Evolutionary conservation across 2,329 filamentous ascomycete species (phyloP), one percentile per base, ranked within the genome.

Genomic region (Chaetothyriales sp.): DNA sequence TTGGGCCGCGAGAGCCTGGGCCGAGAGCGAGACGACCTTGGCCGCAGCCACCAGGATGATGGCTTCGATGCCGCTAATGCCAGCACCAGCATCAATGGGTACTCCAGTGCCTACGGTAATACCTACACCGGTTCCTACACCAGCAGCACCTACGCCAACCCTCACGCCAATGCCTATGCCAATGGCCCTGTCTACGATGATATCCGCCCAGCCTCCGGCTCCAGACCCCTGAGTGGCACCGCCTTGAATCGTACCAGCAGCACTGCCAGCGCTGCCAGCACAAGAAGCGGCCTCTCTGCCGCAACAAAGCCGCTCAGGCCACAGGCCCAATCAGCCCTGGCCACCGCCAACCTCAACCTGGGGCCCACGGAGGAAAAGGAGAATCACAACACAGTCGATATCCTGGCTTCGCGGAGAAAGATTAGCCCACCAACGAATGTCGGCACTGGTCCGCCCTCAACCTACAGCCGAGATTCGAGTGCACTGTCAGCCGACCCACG

Each of bases 311-410:
- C 49, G n/a, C 36, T 43, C 44, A 65, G 60, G 49, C 55, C 64
- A 15, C 62, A 68, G 51, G 65, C 69, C 20, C 64, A 65, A 51
- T 70, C 68, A 15, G 63, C 49, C 28, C 54, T 59, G 45, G 51
- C 50, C 10, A 25, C 43, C 25, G 50, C 20, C 48, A 53, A 52
- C 43, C 50, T 75, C 48, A 53, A 52, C 43, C 50, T 75, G 2
- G 69, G 82, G 52, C 84, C 82, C 0, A 83, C 68, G 45, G 75
- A 88, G 60, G 85, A 90, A 62, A 88, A 85, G 63, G 84, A 89
- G 62, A 88, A 88, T 59, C 77, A 77, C 53, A 64, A 60, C 39
- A 67, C 68, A 5, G 53, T 69, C 2, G 67, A 68, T 25, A 66
- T 67, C 12, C 65, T 45, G 59, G 61, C 55, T 55, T 64, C 52